Base-by-base conservation (phyloP, 2,329 filamentous ascomycete species). In the Aureobasidium mangrovei region DNA sequence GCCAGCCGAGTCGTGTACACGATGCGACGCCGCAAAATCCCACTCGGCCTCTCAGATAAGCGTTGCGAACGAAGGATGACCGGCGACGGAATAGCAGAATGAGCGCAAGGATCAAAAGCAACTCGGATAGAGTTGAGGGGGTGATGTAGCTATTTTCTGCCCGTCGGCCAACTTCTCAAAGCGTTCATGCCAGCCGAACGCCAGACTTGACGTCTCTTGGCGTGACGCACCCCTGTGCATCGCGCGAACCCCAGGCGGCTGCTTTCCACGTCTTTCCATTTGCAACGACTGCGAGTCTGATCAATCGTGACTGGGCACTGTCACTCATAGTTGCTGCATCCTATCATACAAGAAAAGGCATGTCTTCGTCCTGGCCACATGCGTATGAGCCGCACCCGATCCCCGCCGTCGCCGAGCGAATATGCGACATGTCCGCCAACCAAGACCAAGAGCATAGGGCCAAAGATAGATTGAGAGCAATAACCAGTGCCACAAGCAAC, bases 91-190 rank as follows among this genome's bases (percentile, higher is more conserved):
- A 8, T 32, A 33, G 7, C 24, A 41, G 12, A 41, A 18, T 41
- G 47, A 26, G 7, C 28, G 8, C 9, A 32, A 28, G 31, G 28
- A 26, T 26, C 18, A 35, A n/a, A 41, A 29, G 26, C 29, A 24
- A 33, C 12, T 38, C 12, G 29, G 26, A 18, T 48, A 27, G 33
- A 31, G 46, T 49, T 28, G 46, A 49, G 46, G 46, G 46, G 46
- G 18, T 32, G 27, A 38, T 49, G 35, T 27, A 36, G 46, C 35
- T 47, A 33, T 47, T 47, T 42, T 47, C n/a, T 41, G 36, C 10
- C 45, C 45, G 45, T 48, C 39, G 45, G 41, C 47, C 47, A 51
- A 51, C 47, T 51, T 51, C 18, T 18, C 18, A 18, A 18, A 18
- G 18, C 18, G 18, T 18, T 18, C 18, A 18, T 18, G 18, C 18